Percentiles rank a stretch among this genome's conserved stretches.
These are phyloP conservation scores for Metschnikowia rubicola DNA, from an alignment of 805 yeast genomes.

Conservation along the genomic window DNA sequence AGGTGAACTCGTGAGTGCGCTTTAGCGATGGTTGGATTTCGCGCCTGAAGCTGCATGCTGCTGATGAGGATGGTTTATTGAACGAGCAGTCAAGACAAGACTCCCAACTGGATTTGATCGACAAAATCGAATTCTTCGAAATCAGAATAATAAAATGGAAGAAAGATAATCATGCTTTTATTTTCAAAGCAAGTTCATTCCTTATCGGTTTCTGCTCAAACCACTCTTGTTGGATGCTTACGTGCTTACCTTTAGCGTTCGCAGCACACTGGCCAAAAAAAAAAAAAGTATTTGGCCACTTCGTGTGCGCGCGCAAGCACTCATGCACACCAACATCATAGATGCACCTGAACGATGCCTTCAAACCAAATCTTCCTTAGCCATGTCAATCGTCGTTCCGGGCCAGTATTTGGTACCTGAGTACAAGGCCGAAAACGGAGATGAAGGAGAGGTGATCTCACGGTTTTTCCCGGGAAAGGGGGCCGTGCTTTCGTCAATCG, in stretches of 20 bases:
- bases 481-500: constrained; percentile 47
- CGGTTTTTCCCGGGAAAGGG: constrained; percentile 66
- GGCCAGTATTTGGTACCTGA: constrained; percentile 76
- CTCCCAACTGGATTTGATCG: no score
- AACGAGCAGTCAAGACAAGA: no score
- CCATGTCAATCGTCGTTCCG: constrained; percentile 40
- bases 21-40: no score
- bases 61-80: no score
- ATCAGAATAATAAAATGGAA: no score
- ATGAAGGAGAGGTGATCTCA: constrained; percentile 27
- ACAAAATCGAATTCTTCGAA: no score
- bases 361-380: background rate
- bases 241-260: background rate
- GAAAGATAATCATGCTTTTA: no score
- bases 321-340: background rate
- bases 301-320: background rate
- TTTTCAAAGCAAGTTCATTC: no score
- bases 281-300: background rate
- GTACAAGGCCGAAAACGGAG: constrained; percentile 28
- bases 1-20: no score
- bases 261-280: background rate
- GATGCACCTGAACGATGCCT: constrained; percentile 3
- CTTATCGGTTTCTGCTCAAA: no score
- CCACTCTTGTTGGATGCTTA: no score
- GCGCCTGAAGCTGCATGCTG: no score